These are phyloP conservation scores for Effrenium voratum DNA, from an alignment of 73 alveolate genomes.

Conservation along the genomic window DNA sequence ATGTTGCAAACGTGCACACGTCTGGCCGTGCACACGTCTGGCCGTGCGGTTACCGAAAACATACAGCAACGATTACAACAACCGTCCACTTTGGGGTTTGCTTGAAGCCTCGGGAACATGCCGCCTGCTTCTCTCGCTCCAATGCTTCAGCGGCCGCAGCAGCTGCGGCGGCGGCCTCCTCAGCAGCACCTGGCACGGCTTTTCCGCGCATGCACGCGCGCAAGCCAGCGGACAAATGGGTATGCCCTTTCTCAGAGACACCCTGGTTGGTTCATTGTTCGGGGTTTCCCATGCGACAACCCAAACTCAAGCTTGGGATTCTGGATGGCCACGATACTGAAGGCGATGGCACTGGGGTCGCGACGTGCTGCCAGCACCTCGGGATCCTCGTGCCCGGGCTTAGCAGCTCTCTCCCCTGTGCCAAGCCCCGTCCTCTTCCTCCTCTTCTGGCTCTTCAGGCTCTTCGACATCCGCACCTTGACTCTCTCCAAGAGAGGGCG, in stretches of 20 bases:
- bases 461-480: not conserved
- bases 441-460: conserved; percentile 72
- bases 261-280: no score
- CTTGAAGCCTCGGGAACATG: not conserved
- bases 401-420: not conserved
- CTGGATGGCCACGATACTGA: no score
- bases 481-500: not conserved
- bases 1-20: no score
- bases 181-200: conserved; percentile 66
- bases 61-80: not conserved
- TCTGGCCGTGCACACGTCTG: no score
- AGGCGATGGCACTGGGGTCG: not conserved
- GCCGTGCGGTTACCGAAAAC: no score
- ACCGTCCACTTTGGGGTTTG: not conserved
- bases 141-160: conserved; percentile 90
- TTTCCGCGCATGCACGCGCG: no score
- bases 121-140: conserved; percentile 83
- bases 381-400: conserved; percentile 25
- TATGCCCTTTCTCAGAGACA: no score
- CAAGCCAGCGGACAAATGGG: no score
- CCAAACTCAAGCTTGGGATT: no score
- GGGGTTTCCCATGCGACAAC: no score
- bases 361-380: conserved; percentile 66
- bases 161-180: conserved; percentile 84
- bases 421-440: conserved; percentile 34